Percentiles rank a stretch among this genome's conserved stretches.
These are phyloP conservation scores for Moniliophthora roreri DNA, from an alignment of 1,284 basidiomycete species.

Conservation along the genomic window DNA sequence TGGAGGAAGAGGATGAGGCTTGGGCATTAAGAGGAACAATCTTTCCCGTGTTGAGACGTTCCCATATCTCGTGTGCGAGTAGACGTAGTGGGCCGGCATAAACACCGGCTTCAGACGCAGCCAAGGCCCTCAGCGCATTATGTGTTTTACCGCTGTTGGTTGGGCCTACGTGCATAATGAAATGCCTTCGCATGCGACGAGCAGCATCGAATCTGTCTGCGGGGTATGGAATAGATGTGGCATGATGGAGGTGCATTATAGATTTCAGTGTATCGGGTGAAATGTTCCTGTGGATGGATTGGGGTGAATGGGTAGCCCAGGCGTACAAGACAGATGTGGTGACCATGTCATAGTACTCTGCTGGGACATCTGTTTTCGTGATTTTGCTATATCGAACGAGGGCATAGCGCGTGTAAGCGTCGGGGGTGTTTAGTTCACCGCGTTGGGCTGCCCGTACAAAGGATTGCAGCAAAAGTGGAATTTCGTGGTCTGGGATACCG, in stretches of 20 bases:
- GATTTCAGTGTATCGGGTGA: constrained; percentile 19
- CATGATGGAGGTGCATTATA: constrained; percentile 27
- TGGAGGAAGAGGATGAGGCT: constrained; percentile 14
- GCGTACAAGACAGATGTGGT: constrained; percentile 46
- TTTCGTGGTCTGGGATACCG: constrained; percentile 38
- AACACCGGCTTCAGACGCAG: constrained; percentile 70
- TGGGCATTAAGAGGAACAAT: constrained; percentile 66
- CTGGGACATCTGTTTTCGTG: constrained; percentile 13
- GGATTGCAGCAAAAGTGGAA: constrained; percentile 31
- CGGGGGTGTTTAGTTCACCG: constrained; percentile 31
- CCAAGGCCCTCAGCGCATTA: constrained; percentile 86
- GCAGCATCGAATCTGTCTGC: constrained; percentile 40
- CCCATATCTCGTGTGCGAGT: constrained; percentile 95
- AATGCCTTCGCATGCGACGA: constrained; percentile 60
- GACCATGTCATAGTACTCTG: constrained; percentile 27
- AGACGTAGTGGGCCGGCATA: constrained; percentile 93
- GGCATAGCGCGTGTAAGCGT: constrained; percentile 32
- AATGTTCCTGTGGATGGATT: neutral
- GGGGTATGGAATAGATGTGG: constrained; percentile 22
- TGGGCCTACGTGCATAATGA: constrained; percentile 96
- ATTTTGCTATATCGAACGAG: constrained; percentile 33
- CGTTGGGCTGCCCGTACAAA: constrained; percentile 34
- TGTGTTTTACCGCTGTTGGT: constrained; percentile 99
- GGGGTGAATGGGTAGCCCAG: constrained; percentile 41
- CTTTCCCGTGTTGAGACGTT: constrained; percentile 86